Conservation (phyloP, 2,329 filamentous ascomycete genomes). For the Fusarium sp. region DNA sequence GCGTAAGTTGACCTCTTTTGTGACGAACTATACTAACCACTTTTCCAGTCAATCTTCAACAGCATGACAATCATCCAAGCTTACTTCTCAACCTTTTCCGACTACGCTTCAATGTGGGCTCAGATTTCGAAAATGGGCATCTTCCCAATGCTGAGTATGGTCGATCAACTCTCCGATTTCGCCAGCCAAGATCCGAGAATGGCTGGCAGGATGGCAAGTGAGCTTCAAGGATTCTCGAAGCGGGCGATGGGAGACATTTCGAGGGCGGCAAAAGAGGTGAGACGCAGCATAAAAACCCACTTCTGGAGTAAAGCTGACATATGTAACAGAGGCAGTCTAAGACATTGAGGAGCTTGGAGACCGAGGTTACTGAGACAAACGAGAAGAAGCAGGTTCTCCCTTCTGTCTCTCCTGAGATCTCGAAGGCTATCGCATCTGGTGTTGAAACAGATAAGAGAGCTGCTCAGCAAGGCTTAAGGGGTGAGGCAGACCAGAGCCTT, state of each 20-base stretch:
- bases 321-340: background rate
- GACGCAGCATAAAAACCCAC: accelerated
- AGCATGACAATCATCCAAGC: background rate
- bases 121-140: background rate
- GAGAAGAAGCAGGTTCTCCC: background rate
- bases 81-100: background rate
- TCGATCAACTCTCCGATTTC: background rate
- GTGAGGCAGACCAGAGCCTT: background rate
- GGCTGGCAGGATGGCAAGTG: background rate
- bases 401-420: background rate
- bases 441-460: background rate
- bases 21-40: background rate
- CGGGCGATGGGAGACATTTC: background rate
- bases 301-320: background rate
- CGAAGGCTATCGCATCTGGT: background rate
- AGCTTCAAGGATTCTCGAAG: background rate
- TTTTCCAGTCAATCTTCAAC: background rate
- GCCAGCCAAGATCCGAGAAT: background rate
- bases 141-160: background rate
- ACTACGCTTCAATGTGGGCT: background rate
- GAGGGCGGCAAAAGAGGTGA: background rate
- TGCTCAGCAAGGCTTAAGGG: background rate
- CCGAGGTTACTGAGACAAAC: background rate
- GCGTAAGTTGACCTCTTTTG: background rate
- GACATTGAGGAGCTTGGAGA: background rate